phyloP scores from a whole-genome alignment of 352 stramenopile species.

The Phytophthora boehmeriae region DNA sequence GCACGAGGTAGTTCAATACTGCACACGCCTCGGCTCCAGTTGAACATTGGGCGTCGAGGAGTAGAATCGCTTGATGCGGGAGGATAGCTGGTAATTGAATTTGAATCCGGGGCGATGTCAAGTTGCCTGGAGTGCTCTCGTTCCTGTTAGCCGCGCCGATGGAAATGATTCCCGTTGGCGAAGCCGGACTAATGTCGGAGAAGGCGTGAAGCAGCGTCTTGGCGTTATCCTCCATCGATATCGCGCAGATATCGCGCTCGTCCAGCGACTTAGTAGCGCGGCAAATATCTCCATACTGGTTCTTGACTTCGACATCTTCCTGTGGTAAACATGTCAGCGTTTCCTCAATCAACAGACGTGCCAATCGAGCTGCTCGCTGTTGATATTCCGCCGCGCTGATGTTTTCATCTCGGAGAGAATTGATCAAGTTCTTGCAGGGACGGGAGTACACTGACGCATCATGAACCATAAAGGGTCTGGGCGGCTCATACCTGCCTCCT shows the following conservation, averaged over 20 bases:
- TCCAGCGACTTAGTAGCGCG: slow-evolving; percentile 24
- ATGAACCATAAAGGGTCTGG: slow-evolving; percentile 36
- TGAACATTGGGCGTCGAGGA: slow-evolving; percentile 50
- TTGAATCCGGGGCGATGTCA: slow-evolving; percentile 12
- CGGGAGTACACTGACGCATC: slow-evolving; percentile 40
- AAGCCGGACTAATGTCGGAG: slow-evolving; percentile 28
- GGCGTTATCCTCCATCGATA: slow-evolving; percentile 36
- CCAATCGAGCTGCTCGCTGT: slow-evolving; percentile 32
- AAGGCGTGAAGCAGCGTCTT: slow-evolving; percentile 31
- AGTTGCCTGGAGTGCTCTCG: background rate
- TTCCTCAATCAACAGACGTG: slow-evolving; percentile 47
- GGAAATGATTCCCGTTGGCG: slow-evolving; percentile 30
- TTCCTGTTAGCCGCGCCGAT: slow-evolving; percentile 1
- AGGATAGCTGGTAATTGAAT: slow-evolving; percentile 37
- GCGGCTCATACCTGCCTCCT: background rate
- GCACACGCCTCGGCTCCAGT: slow-evolving; percentile 48
- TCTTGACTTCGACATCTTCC: slow-evolving; percentile 31
- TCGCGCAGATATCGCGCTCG: slow-evolving; percentile 29
- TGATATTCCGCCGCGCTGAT: slow-evolving; percentile 33
- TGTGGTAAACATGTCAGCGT: slow-evolving; percentile 36
- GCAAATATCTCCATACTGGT: slow-evolving; percentile 31
- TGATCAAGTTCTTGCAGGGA: slow-evolving; percentile 38
- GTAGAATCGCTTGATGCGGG: slow-evolving; percentile 34
- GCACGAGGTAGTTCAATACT: slow-evolving; percentile 49
- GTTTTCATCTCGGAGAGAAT: slow-evolving; percentile 31